Conservation (phyloP, 768 basidiomycete genomes). For the Chlorophyllum brunneum region DNA sequence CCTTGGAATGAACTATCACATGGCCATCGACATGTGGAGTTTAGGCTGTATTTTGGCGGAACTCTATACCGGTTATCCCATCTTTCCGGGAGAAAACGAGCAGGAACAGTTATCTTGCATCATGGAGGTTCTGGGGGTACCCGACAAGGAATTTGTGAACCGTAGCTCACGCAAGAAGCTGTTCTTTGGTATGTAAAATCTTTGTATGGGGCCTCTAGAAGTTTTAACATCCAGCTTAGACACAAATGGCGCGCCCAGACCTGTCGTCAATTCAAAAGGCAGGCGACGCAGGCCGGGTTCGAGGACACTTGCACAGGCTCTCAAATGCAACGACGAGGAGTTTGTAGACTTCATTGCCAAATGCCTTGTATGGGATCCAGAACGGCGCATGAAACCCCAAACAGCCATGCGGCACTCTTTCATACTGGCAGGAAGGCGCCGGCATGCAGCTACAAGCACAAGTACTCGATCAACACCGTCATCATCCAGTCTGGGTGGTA, state of each 20-base stretch:
- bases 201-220: slow-evolving; percentile 5
- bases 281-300: slow-evolving; percentile 87
- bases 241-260: slow-evolving; percentile 86
- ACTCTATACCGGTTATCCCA: slow-evolving; percentile 94
- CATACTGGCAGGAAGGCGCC: slow-evolving; percentile 59
- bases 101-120: slow-evolving; percentile 98
- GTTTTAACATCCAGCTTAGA: slow-evolving; percentile 47
- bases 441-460: slow-evolving; percentile 35
- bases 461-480: slow-evolving; percentile 55
- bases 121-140: slow-evolving; percentile 97
- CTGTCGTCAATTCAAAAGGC: slow-evolving; percentile 95
- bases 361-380: slow-evolving; percentile 98
- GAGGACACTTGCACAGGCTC: slow-evolving; percentile 84
- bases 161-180: slow-evolving; percentile 90
- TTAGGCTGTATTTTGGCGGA: slow-evolving; percentile 97
- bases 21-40: slow-evolving; percentile 99
- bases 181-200: slow-evolving; percentile 78
- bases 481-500: slow-evolving; percentile 51
- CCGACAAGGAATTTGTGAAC: slow-evolving; percentile 93
- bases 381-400: slow-evolving; percentile 90
- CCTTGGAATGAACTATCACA: slow-evolving; percentile 97
- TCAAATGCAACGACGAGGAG: slow-evolving; percentile 90
- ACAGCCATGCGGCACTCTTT: slow-evolving; percentile 91
- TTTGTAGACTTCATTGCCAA: slow-evolving; percentile 97
- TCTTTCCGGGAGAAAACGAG: slow-evolving; percentile 99